Evolutionary conservation across 2,329 filamentous ascomycete genomes (phyloP), one percentile per base, ranked within the genome.

Genomic region (Shiraia bambusicola): DNA sequence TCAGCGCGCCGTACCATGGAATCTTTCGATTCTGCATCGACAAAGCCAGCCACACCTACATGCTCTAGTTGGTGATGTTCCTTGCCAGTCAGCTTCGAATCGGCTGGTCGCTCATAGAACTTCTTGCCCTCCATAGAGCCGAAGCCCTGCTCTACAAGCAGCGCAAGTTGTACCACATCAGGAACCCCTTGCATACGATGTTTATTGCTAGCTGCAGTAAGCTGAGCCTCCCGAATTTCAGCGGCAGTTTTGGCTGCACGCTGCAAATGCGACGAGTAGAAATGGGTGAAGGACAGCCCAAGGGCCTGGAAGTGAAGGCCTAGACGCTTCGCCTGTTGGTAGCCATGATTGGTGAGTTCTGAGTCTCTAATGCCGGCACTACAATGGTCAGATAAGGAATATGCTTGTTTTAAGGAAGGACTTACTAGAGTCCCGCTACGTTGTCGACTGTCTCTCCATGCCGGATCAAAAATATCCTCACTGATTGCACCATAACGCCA

Each of bases 361-460:
- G 89, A 92, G 70, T 95, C 88, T 65, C 83, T 86, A 37, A 82
- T 80, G 45, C 90, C 90, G 56, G 90, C 90, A 71, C 84, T 85
- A 73, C 40, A 31, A 37, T 27, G 32, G 53, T 72, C 49, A 69
- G 63, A 40, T 29, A 30, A 13, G 3, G 28, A 35, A 6, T 19
- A 22, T 28, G n/a, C 17, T 22, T n/a, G 15, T 15, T 22, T 14
- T 36, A 31, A 32, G 50, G 36, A 39, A 15, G 2, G 52, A 40
- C 46, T 45, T 75, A 88, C 85, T 87, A 91, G 45, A 88, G 70
- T 40, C 83, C 80, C 28, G 85, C 86, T 44, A 93, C 85, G 67
- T 95, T 95, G 71, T 95, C 87, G 52, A 94, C 87, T 12, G 88
- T 92, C 72, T 95, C 90, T 61, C 85, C 90, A 75, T 95, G 90